These are phyloP conservation scores for Aspergillus hancockii DNA, from an alignment of 495 filamentous ascomycete genomes.

Conservation along the genomic window DNA sequence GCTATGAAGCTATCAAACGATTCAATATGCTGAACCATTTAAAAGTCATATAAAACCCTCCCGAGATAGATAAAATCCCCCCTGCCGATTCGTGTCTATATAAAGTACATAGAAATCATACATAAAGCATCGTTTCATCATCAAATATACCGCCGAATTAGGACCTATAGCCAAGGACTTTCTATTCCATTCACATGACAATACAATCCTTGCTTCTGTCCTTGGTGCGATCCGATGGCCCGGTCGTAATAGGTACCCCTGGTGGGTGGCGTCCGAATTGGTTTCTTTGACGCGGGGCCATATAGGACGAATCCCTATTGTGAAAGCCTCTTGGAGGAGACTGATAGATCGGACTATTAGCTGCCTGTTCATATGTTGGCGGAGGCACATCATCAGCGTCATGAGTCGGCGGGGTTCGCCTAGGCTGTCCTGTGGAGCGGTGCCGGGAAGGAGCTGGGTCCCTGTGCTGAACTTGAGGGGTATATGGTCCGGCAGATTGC, in stretches of 20 bases:
- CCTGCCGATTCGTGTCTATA: slow-evolving; percentile 8
- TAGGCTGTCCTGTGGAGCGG: slow-evolving; percentile 15
- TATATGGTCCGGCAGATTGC: slow-evolving; percentile 15
- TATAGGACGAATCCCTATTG: slow-evolving; percentile 27
- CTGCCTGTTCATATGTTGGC: slow-evolving; percentile 81
- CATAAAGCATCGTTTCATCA: slow-evolving; percentile 15
- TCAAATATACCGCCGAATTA: slow-evolving; percentile 8
- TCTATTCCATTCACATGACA: slow-evolving; percentile 37
- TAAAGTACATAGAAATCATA: slow-evolving; percentile 18
- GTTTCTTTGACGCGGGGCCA: slow-evolving; percentile 22
- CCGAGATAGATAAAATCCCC: slow-evolving; percentile 8
- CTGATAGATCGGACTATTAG: slow-evolving; percentile 61
- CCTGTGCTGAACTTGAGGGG: neutral
- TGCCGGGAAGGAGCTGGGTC: slow-evolving; percentile 9
- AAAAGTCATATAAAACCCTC: neutral
- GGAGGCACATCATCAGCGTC: slow-evolving; percentile 62
- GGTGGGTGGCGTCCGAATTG: slow-evolving; percentile 21
- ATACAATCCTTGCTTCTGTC: slow-evolving; percentile 45
- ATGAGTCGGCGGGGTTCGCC: slow-evolving; percentile 26
- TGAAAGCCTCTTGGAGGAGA: slow-evolving; percentile 61
- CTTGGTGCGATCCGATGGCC: slow-evolving; percentile 23
- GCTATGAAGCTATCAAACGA: neutral
- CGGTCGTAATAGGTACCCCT: slow-evolving; percentile 14
- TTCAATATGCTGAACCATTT: neutral
- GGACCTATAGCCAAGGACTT: neutral